Base-by-base conservation (phyloP, 2,329 filamentous ascomycete genomes). In the Sclerotinia borealis region DNA sequence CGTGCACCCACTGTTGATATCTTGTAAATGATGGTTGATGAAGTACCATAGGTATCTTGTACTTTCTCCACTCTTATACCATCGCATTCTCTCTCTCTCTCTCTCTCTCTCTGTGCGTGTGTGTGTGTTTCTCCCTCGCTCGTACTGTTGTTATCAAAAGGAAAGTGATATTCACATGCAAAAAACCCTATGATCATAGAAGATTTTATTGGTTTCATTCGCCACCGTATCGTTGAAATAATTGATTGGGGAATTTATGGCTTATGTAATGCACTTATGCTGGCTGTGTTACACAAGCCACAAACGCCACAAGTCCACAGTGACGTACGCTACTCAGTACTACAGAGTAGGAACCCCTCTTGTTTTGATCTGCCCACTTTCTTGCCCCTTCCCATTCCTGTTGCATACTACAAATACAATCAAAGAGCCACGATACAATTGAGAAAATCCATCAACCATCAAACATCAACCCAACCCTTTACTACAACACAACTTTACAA, bases 321-420 rank as follows among this genome's bases (percentile, higher is more conserved):
- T 58, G 54, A 58, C 54, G 54, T 58, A 58, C 8, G 39, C 39
- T 25, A 10, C n/a, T 34, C n/a, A n/a, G n/a, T n/a, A n/a, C n/a
- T n/a, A n/a, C n/a, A n/a, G n/a, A n/a, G n/a, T n/a, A n/a, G n/a
- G n/a, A n/a, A 56, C 54, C 54, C 54, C 54, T 58, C 54, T 58
- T 34, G 27, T 27, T 37, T 34, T 45, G 54, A 45, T 45, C 54
- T 58, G 54, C 39, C 54, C 54, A 58, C 54, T 58, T 58, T 58
- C n/a, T 51, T 29, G 39, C 27, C 39, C 27, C 29, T 45, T 58
- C 29, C 39, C n/a, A 34, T 56, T 45, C n/a, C 27, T n/a, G 8
- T 58, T 45, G 29, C 39, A 45, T 58, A 22, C 54, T 47, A 58
- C 54, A 58, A 58, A 58, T 45, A 58, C n/a, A 45, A 45, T 25